These are phyloP conservation scores for Phytophthora quininea DNA, from an alignment of 352 stramenopile species.

Conservation along the genomic window DNA sequence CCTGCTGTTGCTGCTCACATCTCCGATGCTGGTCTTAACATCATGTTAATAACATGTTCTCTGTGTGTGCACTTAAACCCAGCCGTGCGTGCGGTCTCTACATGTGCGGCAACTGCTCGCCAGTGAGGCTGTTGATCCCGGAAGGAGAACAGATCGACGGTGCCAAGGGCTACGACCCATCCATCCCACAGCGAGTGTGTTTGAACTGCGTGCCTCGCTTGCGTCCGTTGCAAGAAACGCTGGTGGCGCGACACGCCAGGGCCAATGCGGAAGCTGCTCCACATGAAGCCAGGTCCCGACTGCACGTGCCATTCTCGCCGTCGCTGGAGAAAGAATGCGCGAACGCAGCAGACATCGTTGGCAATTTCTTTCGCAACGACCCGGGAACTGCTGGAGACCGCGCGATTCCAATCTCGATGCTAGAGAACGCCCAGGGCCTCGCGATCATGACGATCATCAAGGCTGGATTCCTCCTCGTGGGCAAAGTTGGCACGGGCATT, in stretches of 20 bases:
- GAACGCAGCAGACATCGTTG: constrained; percentile 68
- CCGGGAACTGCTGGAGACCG: constrained; percentile 51
- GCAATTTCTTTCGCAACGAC: constrained; percentile 71
- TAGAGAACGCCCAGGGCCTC: constrained; percentile 59
- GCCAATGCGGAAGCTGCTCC: constrained; percentile 48
- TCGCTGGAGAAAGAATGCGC: constrained; percentile 65
- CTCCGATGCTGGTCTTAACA: background rate
- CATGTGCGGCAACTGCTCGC: constrained; percentile 67
- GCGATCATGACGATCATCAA: constrained; percentile 65
- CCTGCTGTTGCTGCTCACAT: background rate
- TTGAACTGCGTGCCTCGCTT: constrained; percentile 56
- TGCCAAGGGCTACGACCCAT: constrained; percentile 60
- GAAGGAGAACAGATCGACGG: constrained; percentile 50
- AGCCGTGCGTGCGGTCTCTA: constrained; percentile 60
- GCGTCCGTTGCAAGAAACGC: constrained; percentile 51
- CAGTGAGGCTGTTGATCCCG: constrained; percentile 60
- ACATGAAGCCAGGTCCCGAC: constrained; percentile 42
- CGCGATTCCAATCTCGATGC: constrained; percentile 50
- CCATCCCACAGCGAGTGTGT: constrained; percentile 62
- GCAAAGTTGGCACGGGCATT: constrained; percentile 72
- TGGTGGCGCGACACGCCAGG: constrained; percentile 50
- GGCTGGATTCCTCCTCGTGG: constrained; percentile 60
- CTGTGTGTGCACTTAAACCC: constrained; percentile 8
- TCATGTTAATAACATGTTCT: constrained; percentile 20
- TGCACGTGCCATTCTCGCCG: constrained; percentile 61